Evolutionary conservation across 2,329 filamentous ascomycete genomes (phyloP).

Genomic region (Aspergillus brasiliensis): DNA sequence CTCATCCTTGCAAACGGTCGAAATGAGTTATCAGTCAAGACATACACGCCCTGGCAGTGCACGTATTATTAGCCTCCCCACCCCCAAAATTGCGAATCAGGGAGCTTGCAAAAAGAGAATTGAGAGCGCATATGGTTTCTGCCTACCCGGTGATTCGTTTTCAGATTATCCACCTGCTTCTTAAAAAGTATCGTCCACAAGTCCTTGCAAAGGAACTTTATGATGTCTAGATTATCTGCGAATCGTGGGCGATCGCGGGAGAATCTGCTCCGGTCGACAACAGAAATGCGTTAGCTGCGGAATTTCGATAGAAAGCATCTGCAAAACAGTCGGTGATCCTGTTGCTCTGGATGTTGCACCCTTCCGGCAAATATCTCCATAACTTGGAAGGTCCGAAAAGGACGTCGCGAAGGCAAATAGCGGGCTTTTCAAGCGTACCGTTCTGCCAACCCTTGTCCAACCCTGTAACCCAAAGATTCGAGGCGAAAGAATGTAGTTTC

Average conservation of each 20-base stretch:
- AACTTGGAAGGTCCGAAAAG: not conserved
- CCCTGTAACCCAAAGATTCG: constrained; percentile 83
- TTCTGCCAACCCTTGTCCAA: constrained; percentile 89
- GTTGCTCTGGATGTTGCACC: not conserved
- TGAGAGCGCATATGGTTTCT: not conserved
- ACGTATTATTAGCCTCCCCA: constrained; percentile 5
- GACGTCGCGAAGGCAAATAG: not conserved
- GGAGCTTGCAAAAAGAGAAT: not conserved
- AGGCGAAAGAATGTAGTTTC: constrained; percentile 85
- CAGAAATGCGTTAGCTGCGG: not conserved
- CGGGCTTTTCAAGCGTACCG: constrained; percentile 55
- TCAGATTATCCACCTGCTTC: constrained; percentile 98
- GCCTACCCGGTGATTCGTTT: constrained; percentile 87
- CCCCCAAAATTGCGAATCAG: not conserved
- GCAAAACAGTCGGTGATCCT: not conserved
- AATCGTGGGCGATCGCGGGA: constrained; percentile 76
- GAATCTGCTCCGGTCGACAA: constrained; percentile 31
- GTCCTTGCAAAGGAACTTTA: constrained; percentile 99
- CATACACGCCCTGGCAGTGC: constrained; percentile 75
- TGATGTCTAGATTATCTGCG: constrained; percentile 88
- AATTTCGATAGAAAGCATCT: not conserved
- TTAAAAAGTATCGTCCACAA: constrained; percentile 92
- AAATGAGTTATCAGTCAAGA: constrained; percentile 90
- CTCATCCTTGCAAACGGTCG: constrained; percentile 88
- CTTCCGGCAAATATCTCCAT: not conserved